These are phyloP conservation scores for Pinus albicaulis DNA, from an alignment of 75 land plant genomes.

Conservation along the genomic window DNA sequence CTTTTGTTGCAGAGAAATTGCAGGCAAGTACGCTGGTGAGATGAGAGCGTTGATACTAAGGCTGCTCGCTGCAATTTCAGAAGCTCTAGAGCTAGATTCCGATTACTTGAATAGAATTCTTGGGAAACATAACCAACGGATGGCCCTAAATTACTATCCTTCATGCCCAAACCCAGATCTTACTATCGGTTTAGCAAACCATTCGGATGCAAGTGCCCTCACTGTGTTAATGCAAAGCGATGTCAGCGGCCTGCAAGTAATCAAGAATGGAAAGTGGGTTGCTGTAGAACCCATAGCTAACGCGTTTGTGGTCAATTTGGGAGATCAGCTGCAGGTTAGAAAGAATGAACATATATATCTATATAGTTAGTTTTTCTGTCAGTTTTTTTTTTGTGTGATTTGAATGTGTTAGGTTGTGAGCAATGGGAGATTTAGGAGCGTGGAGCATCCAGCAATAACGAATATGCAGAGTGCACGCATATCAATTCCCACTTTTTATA, in stretches of 20 bases:
- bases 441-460: constrained; percentile 44
- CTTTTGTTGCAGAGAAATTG: constrained; percentile 22
- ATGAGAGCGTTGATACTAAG: constrained; percentile 14
- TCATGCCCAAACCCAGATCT: constrained; percentile 74
- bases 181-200: constrained; percentile 50
- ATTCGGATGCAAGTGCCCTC: constrained; percentile 55
- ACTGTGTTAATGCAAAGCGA: constrained; percentile 56
- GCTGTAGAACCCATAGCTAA: constrained; percentile 12
- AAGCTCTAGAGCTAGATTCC: constrained; percentile 42
- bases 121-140: constrained; percentile 44
- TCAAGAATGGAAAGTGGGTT: constrained; percentile 35
- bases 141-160: constrained; percentile 66
- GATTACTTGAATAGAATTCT: constrained; percentile 29
- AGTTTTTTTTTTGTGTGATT: too few relatives aligned
- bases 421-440: constrained; percentile 57
- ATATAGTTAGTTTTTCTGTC: too few relatives aligned
- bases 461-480: constrained; percentile 26
- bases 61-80: constrained; percentile 43
- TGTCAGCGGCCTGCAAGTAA: constrained; percentile 52
- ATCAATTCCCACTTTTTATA: constrained; percentile 61
- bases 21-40: constrained; percentile 23
- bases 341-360: neutral
- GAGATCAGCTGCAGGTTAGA: neutral
- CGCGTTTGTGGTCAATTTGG: neutral
- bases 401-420: constrained; percentile 16